phyloP scores from a whole-genome alignment of 2,329 filamentous ascomycete species.

The Diaporthe humulicola region DNA sequence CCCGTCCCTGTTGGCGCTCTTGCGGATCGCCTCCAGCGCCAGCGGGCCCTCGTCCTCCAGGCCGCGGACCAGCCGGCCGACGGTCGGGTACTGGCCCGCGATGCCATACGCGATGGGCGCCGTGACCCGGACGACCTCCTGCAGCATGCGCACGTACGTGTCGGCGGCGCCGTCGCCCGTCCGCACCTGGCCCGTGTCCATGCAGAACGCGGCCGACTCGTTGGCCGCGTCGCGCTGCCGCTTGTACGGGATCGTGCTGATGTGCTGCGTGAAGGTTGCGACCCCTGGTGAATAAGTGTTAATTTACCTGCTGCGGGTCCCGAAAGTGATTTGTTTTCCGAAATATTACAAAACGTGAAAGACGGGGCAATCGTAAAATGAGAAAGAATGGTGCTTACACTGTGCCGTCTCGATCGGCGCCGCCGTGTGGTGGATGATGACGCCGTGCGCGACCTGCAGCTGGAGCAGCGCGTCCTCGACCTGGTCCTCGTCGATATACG shows the following conservation, averaged over 20 bases:
- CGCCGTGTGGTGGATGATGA: slow-evolving; percentile 78
- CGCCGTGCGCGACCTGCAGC: slow-evolving; percentile 76
- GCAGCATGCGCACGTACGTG: slow-evolving; percentile 81
- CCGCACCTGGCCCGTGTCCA: slow-evolving; percentile 82
- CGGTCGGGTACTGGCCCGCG: slow-evolving; percentile 69
- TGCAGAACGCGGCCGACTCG: slow-evolving; percentile 77
- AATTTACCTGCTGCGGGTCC: too few relatives aligned
- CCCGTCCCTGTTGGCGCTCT: slow-evolving; percentile 70
- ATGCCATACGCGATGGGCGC: slow-evolving; percentile 80
- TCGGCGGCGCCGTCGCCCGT: slow-evolving; percentile 75
- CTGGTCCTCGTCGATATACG: slow-evolving; percentile 74
- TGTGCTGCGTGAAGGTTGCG: slow-evolving; percentile 80
- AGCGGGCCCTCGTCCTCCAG: slow-evolving; percentile 71
- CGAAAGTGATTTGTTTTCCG: too few relatives aligned
- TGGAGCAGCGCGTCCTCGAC: slow-evolving; percentile 79
- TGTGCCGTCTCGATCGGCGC: slow-evolving; percentile 74
- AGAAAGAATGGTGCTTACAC: too few relatives aligned
- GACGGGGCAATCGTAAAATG: too few relatives aligned
- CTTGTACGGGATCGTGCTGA: slow-evolving; percentile 81
- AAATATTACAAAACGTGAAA: too few relatives aligned
- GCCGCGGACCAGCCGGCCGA: slow-evolving; percentile 69
- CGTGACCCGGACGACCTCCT: slow-evolving; percentile 80
- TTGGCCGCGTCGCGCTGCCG: slow-evolving; percentile 62
- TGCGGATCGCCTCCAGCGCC: slow-evolving; percentile 72
- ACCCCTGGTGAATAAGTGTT: too few relatives aligned